A percentile compares a stretch with the other conserved stretches of the same genome.
phyloP scores from a whole-genome alignment of 1,139 yeast genomes.

The Magnusiomyces magnusii region DNA sequence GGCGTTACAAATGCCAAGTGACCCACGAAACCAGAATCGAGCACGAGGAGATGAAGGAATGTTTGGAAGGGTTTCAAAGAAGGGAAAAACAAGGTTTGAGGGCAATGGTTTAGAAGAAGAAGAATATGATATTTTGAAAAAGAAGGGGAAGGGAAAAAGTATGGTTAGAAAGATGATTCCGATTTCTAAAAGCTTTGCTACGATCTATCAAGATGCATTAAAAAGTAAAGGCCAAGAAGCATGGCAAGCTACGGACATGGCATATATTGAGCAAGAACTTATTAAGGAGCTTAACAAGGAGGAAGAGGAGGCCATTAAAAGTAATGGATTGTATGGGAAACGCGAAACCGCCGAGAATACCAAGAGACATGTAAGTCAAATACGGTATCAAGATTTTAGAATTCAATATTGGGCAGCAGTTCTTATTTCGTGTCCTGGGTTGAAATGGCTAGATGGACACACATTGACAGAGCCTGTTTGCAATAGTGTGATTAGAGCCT shows the following conservation, averaged over 20 bases:
- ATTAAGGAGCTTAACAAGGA: not conserved
- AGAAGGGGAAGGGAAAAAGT: not conserved
- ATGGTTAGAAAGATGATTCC: not conserved
- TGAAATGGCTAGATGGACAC: conserved; percentile 4
- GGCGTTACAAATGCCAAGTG: not conserved
- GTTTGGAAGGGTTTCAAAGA: not conserved
- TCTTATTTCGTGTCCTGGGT: not conserved
- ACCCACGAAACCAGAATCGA: not conserved
- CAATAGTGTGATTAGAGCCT: not conserved
- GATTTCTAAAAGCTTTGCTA: not conserved
- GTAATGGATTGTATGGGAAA: too few species aligned
- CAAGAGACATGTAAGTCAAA: not conserved
- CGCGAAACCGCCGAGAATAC: too few species aligned
- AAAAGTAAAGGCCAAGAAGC: not conserved
- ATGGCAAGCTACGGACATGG: not conserved
- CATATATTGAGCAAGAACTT: conserved; percentile 1
- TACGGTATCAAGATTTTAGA: not conserved
- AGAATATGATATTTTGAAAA: too few species aligned
- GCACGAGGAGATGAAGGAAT: not conserved
- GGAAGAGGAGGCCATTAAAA: not conserved
- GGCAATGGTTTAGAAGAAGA: not conserved
- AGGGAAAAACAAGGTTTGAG: not conserved
- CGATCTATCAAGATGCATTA: not conserved
- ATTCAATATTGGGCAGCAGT: conserved; percentile 1
- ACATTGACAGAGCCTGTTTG: not conserved